These are phyloP conservation scores for Coniferiporia sulphurascens DNA, from an alignment of 1,284 basidiomycete genomes.

Conservation along the genomic window DNA sequence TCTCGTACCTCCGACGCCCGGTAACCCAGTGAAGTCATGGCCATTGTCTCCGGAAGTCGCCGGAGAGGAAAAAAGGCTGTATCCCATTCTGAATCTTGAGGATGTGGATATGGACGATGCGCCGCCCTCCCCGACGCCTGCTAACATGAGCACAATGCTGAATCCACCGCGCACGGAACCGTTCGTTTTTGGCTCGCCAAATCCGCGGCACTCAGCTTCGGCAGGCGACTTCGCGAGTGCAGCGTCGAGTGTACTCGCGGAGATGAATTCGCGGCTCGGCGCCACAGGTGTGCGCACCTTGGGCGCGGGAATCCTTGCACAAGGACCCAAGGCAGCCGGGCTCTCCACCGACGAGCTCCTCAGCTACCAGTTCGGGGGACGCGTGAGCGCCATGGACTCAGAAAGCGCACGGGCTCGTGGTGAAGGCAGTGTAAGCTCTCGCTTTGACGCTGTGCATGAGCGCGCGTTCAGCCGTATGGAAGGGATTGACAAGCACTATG, in stretches of 20 bases:
- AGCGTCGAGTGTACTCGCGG: constrained; percentile 55
- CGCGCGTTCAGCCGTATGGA: constrained; percentile 71
- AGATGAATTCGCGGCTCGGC: constrained; percentile 70
- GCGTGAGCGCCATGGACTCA: constrained; percentile 12
- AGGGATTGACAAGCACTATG: constrained; percentile 59
- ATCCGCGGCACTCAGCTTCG: constrained; percentile 52
- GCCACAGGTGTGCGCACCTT: constrained; percentile 38
- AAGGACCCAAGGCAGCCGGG: constrained; percentile 19
- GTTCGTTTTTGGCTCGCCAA: constrained; percentile 71
- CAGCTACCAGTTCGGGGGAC: constrained; percentile 18
- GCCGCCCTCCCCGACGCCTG: background rate
- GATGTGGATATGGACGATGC: constrained; percentile 23
- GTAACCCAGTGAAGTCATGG: constrained; percentile 35
- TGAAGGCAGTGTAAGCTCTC: constrained; percentile 30
- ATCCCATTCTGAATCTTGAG: constrained; percentile 49
- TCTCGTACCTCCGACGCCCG: constrained; percentile 53
- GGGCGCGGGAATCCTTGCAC: constrained; percentile 33
- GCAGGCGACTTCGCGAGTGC: constrained; percentile 59
- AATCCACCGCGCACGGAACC: constrained; percentile 30
- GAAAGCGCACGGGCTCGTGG: background rate
- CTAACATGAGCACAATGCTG: background rate
- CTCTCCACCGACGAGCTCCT: constrained; percentile 28
- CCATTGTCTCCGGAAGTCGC: constrained; percentile 35
- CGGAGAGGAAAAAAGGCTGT: constrained; percentile 32
- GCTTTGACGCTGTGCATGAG: constrained; percentile 60